Evolutionary conservation across 164 flowering plant genomes (phyloP).

Genomic region (Berberis thunbergii): DNA sequence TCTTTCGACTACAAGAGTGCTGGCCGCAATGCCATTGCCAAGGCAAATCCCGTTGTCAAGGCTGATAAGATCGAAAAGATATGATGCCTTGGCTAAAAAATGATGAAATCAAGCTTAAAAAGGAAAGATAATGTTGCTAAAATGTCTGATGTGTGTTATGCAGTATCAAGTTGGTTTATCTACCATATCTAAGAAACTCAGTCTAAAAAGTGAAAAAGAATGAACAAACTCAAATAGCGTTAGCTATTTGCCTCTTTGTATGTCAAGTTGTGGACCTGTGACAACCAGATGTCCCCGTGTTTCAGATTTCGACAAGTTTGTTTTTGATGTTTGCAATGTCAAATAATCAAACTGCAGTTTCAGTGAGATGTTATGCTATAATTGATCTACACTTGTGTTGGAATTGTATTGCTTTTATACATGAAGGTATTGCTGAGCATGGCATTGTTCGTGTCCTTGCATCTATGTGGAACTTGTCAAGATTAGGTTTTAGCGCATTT

Average conservation of each 20-base stretch:
- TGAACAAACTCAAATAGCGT: background rate
- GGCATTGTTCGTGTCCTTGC: too few relatives aligned
- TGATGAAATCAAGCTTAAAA: background rate
- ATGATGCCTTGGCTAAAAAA: background rate
- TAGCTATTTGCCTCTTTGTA: slow-evolving; percentile 3
- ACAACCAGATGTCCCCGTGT: slow-evolving; percentile 1
- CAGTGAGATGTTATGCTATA: slow-evolving; percentile 5
- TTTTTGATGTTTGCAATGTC: background rate
- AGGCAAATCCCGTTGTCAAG: slow-evolving; percentile 1
- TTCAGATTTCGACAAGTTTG: slow-evolving; percentile 5
- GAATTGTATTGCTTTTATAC: too few relatives aligned
- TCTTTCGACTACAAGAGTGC: background rate
- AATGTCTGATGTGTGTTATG: background rate
- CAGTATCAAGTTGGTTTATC: background rate
- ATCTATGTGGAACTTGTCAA: too few relatives aligned
- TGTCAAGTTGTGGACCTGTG: slow-evolving; percentile 2
- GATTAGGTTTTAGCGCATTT: too few relatives aligned
- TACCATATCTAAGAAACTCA: background rate
- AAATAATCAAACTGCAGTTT: slow-evolving; percentile 3
- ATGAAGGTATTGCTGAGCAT: too few relatives aligned
- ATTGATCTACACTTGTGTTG: background rate
- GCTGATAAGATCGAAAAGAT: background rate
- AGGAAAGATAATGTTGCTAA: background rate
- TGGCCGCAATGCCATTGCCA: slow-evolving; percentile 3
- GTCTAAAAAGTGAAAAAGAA: background rate